Conservation (phyloP, 1,284 basidiomycete species). For the Polyporus tsugae region DNA sequence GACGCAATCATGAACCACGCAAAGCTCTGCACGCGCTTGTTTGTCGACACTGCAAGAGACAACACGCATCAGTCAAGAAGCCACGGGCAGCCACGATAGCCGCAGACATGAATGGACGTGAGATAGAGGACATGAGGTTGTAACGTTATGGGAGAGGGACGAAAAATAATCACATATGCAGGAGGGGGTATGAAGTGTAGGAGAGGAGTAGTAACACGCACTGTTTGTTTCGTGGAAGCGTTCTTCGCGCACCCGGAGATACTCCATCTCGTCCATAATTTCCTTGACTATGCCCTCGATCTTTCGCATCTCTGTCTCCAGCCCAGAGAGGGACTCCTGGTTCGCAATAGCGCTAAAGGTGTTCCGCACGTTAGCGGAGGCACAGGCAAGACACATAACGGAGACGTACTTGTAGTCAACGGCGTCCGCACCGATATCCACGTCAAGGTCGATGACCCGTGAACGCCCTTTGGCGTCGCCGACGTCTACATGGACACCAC, state of each 20-base stretch:
- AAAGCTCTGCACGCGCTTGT: constrained; percentile 91
- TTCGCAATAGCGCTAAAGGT: constrained; percentile 91
- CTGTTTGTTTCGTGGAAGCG: constrained; percentile 93
- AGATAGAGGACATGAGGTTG: neutral
- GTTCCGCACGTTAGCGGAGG: neutral
- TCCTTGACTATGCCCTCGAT: constrained; percentile 95
- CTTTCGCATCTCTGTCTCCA: constrained; percentile 99
- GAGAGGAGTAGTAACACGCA: constrained; percentile 51
- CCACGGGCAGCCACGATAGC: neutral
- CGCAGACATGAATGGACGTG: neutral
- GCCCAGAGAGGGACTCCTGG: constrained; percentile 94
- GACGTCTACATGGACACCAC: constrained; percentile 45
- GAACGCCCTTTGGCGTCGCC: constrained; percentile 57
- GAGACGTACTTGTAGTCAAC: constrained; percentile 93
- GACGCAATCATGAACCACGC: constrained; percentile 88
- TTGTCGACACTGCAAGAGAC: constrained; percentile 84
- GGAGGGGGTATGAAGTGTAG: constrained; percentile 12
- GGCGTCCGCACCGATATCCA: constrained; percentile 98
- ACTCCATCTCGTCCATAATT: constrained; percentile 93
- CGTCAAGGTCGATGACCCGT: constrained; percentile 89
- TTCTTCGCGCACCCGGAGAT: constrained; percentile 90
- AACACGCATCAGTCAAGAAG: neutral
- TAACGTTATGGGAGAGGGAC: neutral
- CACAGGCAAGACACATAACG: neutral
- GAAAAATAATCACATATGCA: neutral